These are phyloP conservation scores for Tuber aestivum DNA, from an alignment of 495 filamentous ascomycete genomes.

Conservation along the genomic window DNA sequence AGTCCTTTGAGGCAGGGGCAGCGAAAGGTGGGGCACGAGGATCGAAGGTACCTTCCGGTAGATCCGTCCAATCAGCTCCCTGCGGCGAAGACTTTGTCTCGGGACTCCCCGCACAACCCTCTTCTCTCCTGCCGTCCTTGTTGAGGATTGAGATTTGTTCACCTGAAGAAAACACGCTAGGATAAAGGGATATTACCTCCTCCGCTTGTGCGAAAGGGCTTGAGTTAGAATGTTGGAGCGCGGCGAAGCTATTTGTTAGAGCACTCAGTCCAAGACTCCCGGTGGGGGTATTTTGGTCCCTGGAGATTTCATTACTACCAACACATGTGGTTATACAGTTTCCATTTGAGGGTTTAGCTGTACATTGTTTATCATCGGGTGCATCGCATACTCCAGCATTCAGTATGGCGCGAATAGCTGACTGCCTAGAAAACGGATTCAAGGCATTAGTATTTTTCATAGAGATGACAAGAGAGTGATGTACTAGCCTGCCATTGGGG, in stretches of 20 bases:
- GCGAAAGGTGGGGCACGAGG: slow-evolving; percentile 6
- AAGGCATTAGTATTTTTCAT: background rate
- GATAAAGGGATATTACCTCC: background rate
- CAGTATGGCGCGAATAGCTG: background rate
- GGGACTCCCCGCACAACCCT: background rate
- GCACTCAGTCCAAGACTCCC: background rate
- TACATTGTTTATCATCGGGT: background rate
- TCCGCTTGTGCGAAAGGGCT: background rate
- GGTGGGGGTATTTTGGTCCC: background rate
- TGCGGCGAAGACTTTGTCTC: background rate
- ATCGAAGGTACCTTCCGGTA: slow-evolving; percentile 8
- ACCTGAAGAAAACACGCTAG: background rate
- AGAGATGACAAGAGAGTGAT: background rate
- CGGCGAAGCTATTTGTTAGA: background rate
- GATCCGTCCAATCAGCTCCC: background rate
- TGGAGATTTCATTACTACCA: background rate
- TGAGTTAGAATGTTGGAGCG: background rate
- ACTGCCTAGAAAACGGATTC: background rate
- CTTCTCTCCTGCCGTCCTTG: background rate
- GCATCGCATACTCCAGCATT: background rate
- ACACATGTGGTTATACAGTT: background rate
- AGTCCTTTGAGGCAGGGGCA: background rate
- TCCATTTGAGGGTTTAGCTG: background rate
- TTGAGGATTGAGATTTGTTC: background rate
- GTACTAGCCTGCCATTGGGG: background rate